Percentiles rank a stretch among this genome's conserved stretches.
phyloP scores from a whole-genome alignment of 495 filamentous ascomycete species.

The Neurospora sp. region DNA sequence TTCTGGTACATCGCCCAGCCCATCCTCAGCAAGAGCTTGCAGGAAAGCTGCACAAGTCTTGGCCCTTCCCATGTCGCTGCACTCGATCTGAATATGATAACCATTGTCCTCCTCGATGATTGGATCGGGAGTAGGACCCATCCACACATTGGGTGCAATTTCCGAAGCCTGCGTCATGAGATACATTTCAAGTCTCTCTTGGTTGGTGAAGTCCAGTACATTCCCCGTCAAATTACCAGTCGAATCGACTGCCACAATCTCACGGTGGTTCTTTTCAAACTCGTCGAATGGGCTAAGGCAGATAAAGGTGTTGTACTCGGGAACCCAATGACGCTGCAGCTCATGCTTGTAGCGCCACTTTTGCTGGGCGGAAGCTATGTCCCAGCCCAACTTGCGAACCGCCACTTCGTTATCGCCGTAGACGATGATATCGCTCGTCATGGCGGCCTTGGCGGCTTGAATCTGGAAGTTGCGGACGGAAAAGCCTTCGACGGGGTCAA shows the following conservation, averaged over 20 bases:
- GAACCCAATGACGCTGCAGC: slow-evolving; percentile 41
- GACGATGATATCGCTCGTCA: slow-evolving; percentile 82
- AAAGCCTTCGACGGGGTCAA: slow-evolving; percentile 78
- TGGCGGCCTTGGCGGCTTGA: slow-evolving; percentile 80
- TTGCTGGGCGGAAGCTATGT: slow-evolving; percentile 65
- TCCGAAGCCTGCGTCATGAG: slow-evolving; percentile 83
- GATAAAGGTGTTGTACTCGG: slow-evolving; percentile 78
- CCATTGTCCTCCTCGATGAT: slow-evolving; percentile 27
- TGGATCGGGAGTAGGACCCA: slow-evolving; percentile 78
- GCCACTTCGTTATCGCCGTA: slow-evolving; percentile 67
- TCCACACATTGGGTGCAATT: slow-evolving; percentile 79
- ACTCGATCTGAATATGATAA: slow-evolving; percentile 75
- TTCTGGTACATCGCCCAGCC: slow-evolving; percentile 22
- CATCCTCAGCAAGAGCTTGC: slow-evolving; percentile 31
- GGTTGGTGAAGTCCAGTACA: slow-evolving; percentile 84
- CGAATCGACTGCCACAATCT: slow-evolving; percentile 67
- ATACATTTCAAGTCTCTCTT: slow-evolving; percentile 87
- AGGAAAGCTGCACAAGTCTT: slow-evolving; percentile 42
- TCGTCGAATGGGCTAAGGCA: slow-evolving; percentile 54
- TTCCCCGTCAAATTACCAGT: slow-evolving; percentile 61
- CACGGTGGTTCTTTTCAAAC: slow-evolving; percentile 61
- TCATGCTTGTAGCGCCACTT: slow-evolving; percentile 59
- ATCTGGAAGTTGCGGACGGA: slow-evolving; percentile 93
- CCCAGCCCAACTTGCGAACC: slow-evolving; percentile 56
- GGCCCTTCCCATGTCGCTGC: slow-evolving; percentile 66